Percentiles rank a stretch among this genome's conserved stretches.
phyloP scores from a whole-genome alignment of 192 early-diverging fungal genomes.

The Coemansia sp. region DNA sequence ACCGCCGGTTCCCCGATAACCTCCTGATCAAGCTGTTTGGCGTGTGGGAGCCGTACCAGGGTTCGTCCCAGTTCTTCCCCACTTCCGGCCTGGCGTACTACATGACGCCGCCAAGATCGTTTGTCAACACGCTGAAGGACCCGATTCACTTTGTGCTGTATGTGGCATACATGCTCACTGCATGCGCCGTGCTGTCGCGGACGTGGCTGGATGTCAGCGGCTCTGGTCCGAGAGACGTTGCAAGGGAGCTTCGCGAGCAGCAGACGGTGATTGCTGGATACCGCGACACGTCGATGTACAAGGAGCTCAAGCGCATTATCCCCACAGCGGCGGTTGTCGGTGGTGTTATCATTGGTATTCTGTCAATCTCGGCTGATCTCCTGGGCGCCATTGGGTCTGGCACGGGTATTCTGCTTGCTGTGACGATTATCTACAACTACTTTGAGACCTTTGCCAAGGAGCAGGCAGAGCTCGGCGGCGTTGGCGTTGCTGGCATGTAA shows the following conservation, averaged over 20 bases:
- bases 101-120: slow-evolving; percentile 91
- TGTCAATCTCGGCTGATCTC: slow-evolving; percentile 96
- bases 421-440: slow-evolving; percentile 99
- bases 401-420: slow-evolving; percentile 97
- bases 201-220: slow-evolving; percentile 99
- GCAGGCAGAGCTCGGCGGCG: slow-evolving; percentile 55
- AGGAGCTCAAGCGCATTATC: slow-evolving; percentile 99
- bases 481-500: slow-evolving; percentile 50
- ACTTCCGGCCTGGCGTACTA: slow-evolving; percentile 95
- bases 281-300: slow-evolving; percentile 96
- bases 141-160: slow-evolving; percentile 96
- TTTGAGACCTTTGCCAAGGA: slow-evolving; percentile 98
- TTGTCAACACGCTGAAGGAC: slow-evolving; percentile 80
- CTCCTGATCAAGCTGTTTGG: slow-evolving; percentile 89
- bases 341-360: slow-evolving; percentile 92
- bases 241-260: slow-evolving; percentile 97
- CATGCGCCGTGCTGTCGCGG: slow-evolving; percentile 95
- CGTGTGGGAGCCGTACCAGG: slow-evolving; percentile 95
- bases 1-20: slow-evolving; percentile 97
- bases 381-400: slow-evolving; percentile 98
- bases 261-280: slow-evolving; percentile 91
- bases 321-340: slow-evolving; percentile 97
- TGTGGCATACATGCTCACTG: slow-evolving; percentile 89
- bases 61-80: slow-evolving; percentile 93
- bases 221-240: slow-evolving; percentile 96